Base-by-base conservation (phyloP, 2,329 filamentous ascomycete species). In the Pleomassaria siparia region DNA sequence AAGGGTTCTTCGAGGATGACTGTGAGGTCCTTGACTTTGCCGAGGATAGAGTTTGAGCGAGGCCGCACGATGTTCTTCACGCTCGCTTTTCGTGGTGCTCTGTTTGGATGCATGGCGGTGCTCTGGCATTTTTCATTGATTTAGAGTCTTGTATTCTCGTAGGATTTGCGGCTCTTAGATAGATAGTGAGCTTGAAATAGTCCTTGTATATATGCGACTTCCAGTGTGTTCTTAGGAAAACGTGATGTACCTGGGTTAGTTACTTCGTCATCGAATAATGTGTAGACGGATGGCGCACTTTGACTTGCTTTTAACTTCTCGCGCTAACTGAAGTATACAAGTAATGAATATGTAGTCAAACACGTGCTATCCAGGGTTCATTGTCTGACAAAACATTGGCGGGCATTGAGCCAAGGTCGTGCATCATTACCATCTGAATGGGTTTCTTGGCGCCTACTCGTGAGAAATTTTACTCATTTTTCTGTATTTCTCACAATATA, bases 11-110 rank as follows among this genome's bases (percentile, higher is more conserved):
- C 62, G 91, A 96, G 72, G 89, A 96, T 66, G 91, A 95, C 65
- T 94, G 89, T 58, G 90, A 95, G 68, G 88, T 96, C 47, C 80
- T 95, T 53, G 90, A 95, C 73, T 95, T 94, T 80, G 88, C 90
- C 12, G 73, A 76, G 43, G 79, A 82, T 52, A 70, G 79, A 36
- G 80, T 82, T 0, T 72, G 51, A 66, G 20, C 3, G 35, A 3
- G 35, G 35, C 25, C 32, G 3, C 32, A 18, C 32, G 13, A 35
- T 16, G 10, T 7, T 12, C 5, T 35, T 35, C 32, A 35, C 32
- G 15, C 32, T 35, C 32, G 32, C 32, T 35, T 11, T 18, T 18
- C 7, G 32, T 7, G 11, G 25, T n/a, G n/a, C n/a, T n/a, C n/a
- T n/a, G n/a, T n/a, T n/a, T 41, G 16, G 44, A 32, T 43, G 47